Percentiles rank a stretch among this genome's conserved stretches.
Evolutionary conservation across 768 basidiomycete genomes (phyloP).

Genomic region (Cystofilobasidium ferigula): DNA sequence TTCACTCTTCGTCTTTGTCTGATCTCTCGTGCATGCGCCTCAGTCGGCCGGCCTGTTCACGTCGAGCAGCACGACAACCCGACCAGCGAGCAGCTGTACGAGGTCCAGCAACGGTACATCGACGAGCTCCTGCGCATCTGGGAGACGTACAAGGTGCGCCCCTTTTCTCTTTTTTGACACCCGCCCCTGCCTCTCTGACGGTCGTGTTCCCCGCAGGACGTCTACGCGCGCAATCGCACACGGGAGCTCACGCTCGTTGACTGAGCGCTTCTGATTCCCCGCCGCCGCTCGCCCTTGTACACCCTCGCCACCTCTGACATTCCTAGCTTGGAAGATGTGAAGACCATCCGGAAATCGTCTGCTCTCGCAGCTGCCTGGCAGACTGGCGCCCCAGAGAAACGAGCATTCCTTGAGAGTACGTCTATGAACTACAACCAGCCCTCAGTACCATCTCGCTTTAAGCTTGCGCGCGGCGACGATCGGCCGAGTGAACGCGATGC

Average conservation of each 20-base stretch:
- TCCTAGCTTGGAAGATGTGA: no score
- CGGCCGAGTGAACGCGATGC: constrained; percentile 56
- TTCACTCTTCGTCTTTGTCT: not conserved
- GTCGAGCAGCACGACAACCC: constrained; percentile 69
- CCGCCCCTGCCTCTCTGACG: not conserved
- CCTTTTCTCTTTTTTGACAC: not conserved
- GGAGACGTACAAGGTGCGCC: constrained; percentile 66
- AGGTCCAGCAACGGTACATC: constrained; percentile 75
- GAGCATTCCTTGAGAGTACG: no score
- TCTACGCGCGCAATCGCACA: constrained; percentile 72
- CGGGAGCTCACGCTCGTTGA: constrained; percentile 39
- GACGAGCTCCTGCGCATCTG: constrained; percentile 86
- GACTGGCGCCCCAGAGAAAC: no score
- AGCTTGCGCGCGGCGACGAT: no score
- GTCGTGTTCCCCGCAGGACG: constrained; percentile 42
- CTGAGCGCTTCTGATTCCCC: constrained; percentile 25
- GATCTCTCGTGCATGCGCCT: not conserved
- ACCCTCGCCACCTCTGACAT: no score
- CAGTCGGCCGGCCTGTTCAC: constrained; percentile 82
- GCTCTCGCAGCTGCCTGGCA: no score
- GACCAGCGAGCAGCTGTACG: constrained; percentile 63
- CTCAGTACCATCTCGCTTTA: no score
- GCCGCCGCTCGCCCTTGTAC: not conserved
- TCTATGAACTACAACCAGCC: no score
- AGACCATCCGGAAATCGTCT: no score